phyloP scores from a whole-genome alignment of 1,284 basidiomycete genomes.

The Polyporus tsugae region DNA sequence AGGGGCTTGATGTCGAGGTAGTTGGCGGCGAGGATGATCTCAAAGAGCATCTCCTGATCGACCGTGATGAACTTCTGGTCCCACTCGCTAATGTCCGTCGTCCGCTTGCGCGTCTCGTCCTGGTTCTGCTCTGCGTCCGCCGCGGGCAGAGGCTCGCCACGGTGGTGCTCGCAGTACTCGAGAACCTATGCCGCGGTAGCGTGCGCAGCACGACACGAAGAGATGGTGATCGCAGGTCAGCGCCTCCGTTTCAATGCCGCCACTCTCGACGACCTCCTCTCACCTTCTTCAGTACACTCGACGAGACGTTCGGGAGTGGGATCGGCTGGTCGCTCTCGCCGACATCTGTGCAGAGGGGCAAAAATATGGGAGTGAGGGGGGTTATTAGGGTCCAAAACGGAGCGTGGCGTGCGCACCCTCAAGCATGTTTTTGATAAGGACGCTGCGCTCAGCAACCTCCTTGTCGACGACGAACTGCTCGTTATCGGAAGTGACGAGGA shows the following conservation, averaged over 20 bases:
- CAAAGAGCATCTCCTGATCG: constrained; percentile 97
- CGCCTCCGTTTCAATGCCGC: neutral
- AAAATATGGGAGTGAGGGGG: neutral
- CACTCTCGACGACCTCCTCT: constrained; percentile 23
- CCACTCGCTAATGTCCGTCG: constrained; percentile 98
- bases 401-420: constrained; percentile 71
- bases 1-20: constrained; percentile 99
- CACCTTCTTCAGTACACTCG: constrained; percentile 96
- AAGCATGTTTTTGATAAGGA: constrained; percentile 99
- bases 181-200: constrained; percentile 70
- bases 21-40: constrained; percentile 99
- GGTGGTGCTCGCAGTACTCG: constrained; percentile 99
- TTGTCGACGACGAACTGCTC: constrained; percentile 95
- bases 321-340: constrained; percentile 94
- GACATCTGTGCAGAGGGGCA: constrained; percentile 71
- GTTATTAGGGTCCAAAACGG: neutral
- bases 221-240: constrained; percentile 1
- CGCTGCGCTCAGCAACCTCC: constrained; percentile 94
- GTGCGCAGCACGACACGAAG: constrained; percentile 15
- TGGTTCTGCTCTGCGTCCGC: constrained; percentile 82
- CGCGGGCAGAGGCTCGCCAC: constrained; percentile 93
- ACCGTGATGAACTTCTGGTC: constrained; percentile 98
- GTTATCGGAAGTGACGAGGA: constrained; percentile 92
- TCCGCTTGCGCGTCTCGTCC: constrained; percentile 97
- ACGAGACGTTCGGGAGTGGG: constrained; percentile 96